Conservation (phyloP, 1,284 basidiomycete genomes). For the Leccinum subrobustum region DNA sequence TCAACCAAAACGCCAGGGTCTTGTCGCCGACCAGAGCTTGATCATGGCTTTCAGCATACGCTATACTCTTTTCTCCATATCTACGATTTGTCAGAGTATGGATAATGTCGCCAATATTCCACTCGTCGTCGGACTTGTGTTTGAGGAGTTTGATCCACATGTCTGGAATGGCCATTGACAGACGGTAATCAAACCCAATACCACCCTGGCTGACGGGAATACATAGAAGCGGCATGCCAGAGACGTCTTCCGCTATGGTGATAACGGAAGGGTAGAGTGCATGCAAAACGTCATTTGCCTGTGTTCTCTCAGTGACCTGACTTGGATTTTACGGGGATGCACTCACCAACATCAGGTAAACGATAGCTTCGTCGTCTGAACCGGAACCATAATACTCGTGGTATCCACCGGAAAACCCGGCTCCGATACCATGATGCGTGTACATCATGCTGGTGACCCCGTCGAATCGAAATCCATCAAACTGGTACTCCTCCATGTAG, state of each 20-base stretch:
- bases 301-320: conserved; percentile 12
- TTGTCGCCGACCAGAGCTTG: conserved; percentile 98
- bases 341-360: conserved; percentile 94
- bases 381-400: conserved; percentile 93
- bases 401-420: conserved; percentile 96
- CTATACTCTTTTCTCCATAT: conserved; percentile 87
- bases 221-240: conserved; percentile 96
- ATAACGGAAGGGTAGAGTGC: conserved; percentile 75
- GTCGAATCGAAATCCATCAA: conserved; percentile 98
- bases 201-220: conserved; percentile 81
- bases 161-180: conserved; percentile 98
- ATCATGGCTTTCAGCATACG: conserved; percentile 96
- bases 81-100: conserved; percentile 91
- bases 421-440: conserved; percentile 93
- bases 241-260: conserved; percentile 97
- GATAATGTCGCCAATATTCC: conserved; percentile 87
- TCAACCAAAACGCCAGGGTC: conserved; percentile 97
- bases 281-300: conserved; percentile 94
- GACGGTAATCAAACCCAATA: conserved; percentile 94
- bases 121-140: conserved; percentile 84
- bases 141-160: conserved; percentile 99
- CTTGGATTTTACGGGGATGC: not conserved
- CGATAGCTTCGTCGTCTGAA: conserved; percentile 88
- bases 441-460: conserved; percentile 99
- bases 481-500: conserved; percentile 94